phyloP scores from a whole-genome alignment of 768 basidiomycete genomes.

The Mycena vitilis region DNA sequence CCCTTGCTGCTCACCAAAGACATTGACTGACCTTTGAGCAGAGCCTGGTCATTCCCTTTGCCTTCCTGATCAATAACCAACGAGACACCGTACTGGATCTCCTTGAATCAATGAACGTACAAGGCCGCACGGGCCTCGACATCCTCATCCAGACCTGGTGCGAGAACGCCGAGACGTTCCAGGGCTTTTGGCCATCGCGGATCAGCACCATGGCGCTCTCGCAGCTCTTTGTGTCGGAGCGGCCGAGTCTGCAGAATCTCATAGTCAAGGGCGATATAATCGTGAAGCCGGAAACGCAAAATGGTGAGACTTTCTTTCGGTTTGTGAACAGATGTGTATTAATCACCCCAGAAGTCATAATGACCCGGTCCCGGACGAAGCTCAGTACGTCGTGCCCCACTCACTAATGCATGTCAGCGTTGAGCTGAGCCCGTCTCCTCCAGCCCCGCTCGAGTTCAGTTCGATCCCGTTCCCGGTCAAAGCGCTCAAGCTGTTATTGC shows the following conservation, averaged over 20 bases:
- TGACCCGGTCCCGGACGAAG: conserved; percentile 94
- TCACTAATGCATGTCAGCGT: conserved; percentile 23
- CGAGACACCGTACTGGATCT: conserved; percentile 82
- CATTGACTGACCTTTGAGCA: conserved; percentile 43
- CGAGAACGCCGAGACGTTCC: conserved; percentile 94
- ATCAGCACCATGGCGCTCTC: conserved; percentile 87
- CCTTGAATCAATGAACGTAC: conserved; percentile 73
- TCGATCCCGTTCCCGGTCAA: conserved; percentile 91
- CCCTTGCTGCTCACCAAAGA: conserved; percentile 1
- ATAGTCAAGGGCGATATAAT: conserved; percentile 94
- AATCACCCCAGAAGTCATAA: conserved; percentile 74
- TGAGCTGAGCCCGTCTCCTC: conserved; percentile 36
- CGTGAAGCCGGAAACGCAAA: conserved; percentile 79
- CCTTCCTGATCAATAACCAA: conserved; percentile 91
- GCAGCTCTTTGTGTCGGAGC: conserved; percentile 74
- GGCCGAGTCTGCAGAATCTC: conserved; percentile 74
- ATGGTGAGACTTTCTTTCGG: conserved; percentile 66
- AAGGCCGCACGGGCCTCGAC: conserved; percentile 78
- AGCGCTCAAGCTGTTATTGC: conserved; percentile 88
- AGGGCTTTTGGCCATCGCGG: conserved; percentile 93
- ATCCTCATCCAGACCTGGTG: conserved; percentile 94
- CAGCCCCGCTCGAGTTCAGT: conserved; percentile 90
- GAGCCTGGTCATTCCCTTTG: conserved; percentile 93
- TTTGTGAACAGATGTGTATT: conserved; percentile 8
- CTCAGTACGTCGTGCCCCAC: conserved; percentile 66